Base-by-base conservation (phyloP, 106 monocot genomes). In the Cymbidium sinense region DNA sequence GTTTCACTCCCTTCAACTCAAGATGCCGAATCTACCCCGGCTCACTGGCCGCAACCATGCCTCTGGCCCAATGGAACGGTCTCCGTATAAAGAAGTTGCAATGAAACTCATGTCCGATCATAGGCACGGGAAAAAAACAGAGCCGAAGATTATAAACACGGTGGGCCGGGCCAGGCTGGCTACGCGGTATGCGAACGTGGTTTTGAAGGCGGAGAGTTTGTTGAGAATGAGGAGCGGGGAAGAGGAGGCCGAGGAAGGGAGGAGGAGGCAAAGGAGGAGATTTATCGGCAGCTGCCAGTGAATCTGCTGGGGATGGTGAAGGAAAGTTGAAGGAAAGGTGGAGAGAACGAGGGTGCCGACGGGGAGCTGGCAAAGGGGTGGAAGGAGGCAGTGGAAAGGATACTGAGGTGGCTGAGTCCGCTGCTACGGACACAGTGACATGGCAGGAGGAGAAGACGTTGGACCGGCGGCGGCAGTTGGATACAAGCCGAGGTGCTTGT, bases 71-170 rank as follows among this genome's bases (percentile, higher is more conserved):
- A 39, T 86, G 62, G 85, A 85, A 19, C 35, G 84, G 39, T 34
- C 41, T 44, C 55, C 4, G 70, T 34, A 73, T 4, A 41, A 39
- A 12, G 75, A 73, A 28, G n/a, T 67, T 5, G 43, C 70, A 0
- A 50, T 88, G 84, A n/a, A 86, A 84, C 75, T 88, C 91, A 9
- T 88, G 86, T 25, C 91, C 88, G 35, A 84, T 88, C 5, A 72
- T 83, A 11, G 21, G 71, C 21, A 21, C 20, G 10, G 76, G 31
- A 9, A 61, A 37, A 33, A 34, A 35, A 54, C 31, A 34, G 44
- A 19, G 19, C 43, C 20, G 8, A 78, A 74, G 19, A 29, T 50
- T 5, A 15, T 73, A 19, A 74, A 15, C 58, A 83, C 89, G 4
- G 91, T 89, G 7, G 89, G 91, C 0, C 83, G 78, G 0, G 50